Base-by-base conservation (phyloP, 257 asterid species). In the Paraleonurus japonicus region DNA sequence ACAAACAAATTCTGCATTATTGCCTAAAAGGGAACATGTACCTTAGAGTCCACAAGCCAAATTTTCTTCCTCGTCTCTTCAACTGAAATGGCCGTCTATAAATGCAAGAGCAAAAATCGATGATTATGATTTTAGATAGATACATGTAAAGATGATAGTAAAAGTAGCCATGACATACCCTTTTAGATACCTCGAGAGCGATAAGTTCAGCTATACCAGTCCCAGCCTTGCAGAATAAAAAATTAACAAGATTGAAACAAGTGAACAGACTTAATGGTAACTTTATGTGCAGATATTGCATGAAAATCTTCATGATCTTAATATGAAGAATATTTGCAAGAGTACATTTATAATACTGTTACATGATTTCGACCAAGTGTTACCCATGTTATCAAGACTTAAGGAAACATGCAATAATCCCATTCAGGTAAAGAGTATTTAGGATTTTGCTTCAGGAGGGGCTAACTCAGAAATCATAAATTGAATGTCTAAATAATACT, bases 181-280 rank as follows among this genome's bases (percentile, higher is more conserved):
- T 76, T 37, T 86, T 90, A 23, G 93, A 88, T 74, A 90, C 82
- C 77, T 87, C 85, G 54, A 90, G 98, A 63, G 98, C 95, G 53
- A 92, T 92, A 73, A 92, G 98, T 83, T 92, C 98, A 67, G 97
- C 97, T 73, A 90, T 92, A 45, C 98, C 98, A 6, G 98, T 92
- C 78, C 97, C 98, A 82, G 97, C 98, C 95, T 92, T 77, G 79
- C 79, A 53, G 61, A 78, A 64, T 61, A 75, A 79, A 45, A 63
- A 45, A 43, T 7, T 45, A 10, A 61, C 67, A 16, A 72, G 78
- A 75, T 72, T 75, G 62, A 17, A 28, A 26, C 28, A 48, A 69
- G 76, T 24, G 48, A 41, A 7, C 32, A 45, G 5, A 13, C 48
- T 26, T 26, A 30, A 33, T 12, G 10, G 45, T 50, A 9, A 48